A percentile compares a stretch with the other conserved stretches of the same genome.
Conservation (phyloP, 345 rosid genomes). For the Kandelia obovata region DNA sequence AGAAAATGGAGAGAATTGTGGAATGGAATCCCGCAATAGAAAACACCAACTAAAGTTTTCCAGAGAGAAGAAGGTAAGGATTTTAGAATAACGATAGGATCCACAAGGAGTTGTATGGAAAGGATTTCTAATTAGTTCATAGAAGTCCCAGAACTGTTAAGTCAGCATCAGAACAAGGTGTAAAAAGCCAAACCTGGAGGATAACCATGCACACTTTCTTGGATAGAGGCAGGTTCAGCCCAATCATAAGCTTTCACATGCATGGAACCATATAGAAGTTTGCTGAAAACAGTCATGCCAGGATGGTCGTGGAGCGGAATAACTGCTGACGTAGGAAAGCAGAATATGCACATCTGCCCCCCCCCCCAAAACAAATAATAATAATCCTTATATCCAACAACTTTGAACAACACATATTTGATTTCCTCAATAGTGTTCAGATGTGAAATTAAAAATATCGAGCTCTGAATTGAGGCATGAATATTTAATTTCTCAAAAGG, state of each 20-base stretch:
- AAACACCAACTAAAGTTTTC: too few relatives aligned
- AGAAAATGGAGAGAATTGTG: conserved; percentile 4
- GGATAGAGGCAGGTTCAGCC: conserved; percentile 73
- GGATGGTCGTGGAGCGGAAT: conserved; percentile 98
- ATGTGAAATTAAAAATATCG: neutral
- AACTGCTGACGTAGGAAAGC: conserved; percentile 90
- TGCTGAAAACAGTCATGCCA: conserved; percentile 89
- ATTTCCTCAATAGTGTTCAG: neutral
- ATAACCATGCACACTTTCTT: conserved; percentile 41
- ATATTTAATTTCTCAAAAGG: neutral
- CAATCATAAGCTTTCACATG: conserved; percentile 95
- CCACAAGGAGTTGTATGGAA: neutral
- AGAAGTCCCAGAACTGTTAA: neutral
- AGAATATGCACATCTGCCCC: conserved; percentile 87
- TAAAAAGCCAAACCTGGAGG: conserved; percentile 36
- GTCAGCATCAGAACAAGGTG: conserved; percentile 9
- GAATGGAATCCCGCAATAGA: neutral
- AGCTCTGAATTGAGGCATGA: neutral
- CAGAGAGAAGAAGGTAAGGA: too few relatives aligned
- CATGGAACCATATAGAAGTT: conserved; percentile 85
- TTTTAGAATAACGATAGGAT: too few relatives aligned
- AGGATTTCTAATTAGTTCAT: neutral
- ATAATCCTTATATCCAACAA: neutral
- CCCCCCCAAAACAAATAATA: too few relatives aligned
- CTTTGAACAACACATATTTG: conserved; percentile 1